Conservation (phyloP, 768 basidiomycete species). For the Boletus patriciae region DNA sequence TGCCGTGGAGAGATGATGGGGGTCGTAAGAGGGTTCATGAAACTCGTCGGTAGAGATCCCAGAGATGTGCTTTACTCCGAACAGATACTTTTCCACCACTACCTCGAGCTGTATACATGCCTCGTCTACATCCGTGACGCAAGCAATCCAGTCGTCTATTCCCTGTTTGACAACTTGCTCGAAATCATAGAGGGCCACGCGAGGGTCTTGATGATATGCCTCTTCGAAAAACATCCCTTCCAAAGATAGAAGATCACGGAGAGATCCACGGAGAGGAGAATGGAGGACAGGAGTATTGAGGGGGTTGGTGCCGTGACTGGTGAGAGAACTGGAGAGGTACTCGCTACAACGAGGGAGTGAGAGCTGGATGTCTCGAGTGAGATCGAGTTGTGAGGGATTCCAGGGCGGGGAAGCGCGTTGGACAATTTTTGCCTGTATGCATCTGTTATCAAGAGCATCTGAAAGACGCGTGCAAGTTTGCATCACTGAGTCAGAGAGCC, state of each 20-base stretch:
- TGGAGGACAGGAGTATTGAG: neutral
- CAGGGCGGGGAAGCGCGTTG: neutral
- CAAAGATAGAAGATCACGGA: neutral
- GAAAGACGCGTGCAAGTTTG: no score
- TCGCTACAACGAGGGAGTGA: neutral
- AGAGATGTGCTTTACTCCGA: no score
- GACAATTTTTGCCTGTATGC: neutral
- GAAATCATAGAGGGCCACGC: neutral
- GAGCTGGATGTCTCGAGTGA: neutral
- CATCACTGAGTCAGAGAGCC: no score
- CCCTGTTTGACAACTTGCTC: neutral
- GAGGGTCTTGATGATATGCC: neutral
- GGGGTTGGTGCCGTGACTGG: no score
- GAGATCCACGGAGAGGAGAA: neutral
- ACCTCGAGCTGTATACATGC: neutral
- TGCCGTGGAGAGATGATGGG: no score
- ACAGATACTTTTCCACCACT: neutral
- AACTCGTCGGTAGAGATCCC: no score
- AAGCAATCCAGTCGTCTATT: neutral
- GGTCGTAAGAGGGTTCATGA: no score
- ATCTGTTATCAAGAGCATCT: neutral
- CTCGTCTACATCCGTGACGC: no score
- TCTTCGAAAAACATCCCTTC: neutral
- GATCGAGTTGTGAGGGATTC: neutral
- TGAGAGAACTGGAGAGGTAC: neutral